These are phyloP conservation scores for Aurinia saxatilis DNA, from an alignment of 345 rosid species.

Conservation along the genomic window DNA sequence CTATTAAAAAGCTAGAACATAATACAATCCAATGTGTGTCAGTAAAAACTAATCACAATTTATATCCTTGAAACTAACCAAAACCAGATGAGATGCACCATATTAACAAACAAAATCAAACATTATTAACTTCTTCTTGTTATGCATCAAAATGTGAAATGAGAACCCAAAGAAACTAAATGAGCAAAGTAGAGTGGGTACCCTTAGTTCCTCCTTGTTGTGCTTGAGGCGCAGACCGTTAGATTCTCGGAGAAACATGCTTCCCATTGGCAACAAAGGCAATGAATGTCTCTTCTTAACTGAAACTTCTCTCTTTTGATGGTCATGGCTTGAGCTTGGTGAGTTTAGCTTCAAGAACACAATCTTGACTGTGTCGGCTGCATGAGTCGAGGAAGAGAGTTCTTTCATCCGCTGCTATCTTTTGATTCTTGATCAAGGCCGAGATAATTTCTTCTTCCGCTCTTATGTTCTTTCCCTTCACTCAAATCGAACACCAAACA, in stretches of 20 bases:
- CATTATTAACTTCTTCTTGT: neutral
- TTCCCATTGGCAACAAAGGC: conserved; percentile 73
- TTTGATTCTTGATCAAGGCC: conserved; percentile 79
- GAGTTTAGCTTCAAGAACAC: conserved; percentile 88
- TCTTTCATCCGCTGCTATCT: conserved; percentile 60
- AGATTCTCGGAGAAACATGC: conserved; percentile 81
- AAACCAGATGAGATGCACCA: no score
- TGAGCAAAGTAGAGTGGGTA: conserved; percentile 24
- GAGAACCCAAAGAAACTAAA: neutral
- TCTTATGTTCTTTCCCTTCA: conserved; percentile 56
- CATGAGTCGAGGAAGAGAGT: conserved; percentile 89
- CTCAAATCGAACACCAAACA: no score
- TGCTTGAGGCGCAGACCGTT: conserved; percentile 54
- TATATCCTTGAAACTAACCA: no score
- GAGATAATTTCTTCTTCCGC: conserved; percentile 57
- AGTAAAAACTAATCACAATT: no score
- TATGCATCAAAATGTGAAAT: neutral
- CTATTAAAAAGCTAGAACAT: no score
- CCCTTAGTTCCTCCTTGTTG: conserved; percentile 63
- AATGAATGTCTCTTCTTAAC: conserved; percentile 84
- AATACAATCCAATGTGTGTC: no score
- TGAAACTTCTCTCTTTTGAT: conserved; percentile 62
- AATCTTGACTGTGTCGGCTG: conserved; percentile 90
- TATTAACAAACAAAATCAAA: no score
- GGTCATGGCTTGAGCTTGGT: conserved; percentile 92